Evolutionary conservation across 768 basidiomycete genomes (phyloP).

Genomic region (Trametes gibbosa): DNA sequence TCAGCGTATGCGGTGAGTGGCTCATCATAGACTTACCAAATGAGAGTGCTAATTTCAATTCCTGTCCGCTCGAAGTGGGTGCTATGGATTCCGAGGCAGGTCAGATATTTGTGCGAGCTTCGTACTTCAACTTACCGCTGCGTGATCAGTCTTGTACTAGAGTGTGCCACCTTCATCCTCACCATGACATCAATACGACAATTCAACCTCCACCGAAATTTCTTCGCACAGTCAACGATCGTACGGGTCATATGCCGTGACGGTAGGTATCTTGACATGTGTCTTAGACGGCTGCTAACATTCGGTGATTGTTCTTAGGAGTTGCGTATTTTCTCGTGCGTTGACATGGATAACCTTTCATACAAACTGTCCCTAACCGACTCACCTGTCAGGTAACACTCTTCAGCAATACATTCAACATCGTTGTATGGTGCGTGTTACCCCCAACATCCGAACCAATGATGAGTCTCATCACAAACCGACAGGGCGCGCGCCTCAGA

Average conservation of each 20-base stretch:
- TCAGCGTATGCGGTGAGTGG: slow-evolving; percentile 1
- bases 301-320: background rate
- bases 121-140: background rate
- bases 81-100: slow-evolving; percentile 16
- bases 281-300: no score
- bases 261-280: background rate
- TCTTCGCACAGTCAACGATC: background rate
- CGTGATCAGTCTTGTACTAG: slow-evolving; percentile 5
- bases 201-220: background rate
- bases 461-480: background rate
- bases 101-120: background rate
- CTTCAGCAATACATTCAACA: slow-evolving; percentile 12
- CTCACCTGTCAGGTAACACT: background rate
- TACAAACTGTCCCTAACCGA: background rate
- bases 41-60: background rate
- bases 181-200: slow-evolving; percentile 13
- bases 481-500: slow-evolving; percentile 3
- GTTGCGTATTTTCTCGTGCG: slow-evolving; percentile 9
- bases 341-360: background rate
- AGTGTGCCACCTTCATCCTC: slow-evolving; percentile 9
- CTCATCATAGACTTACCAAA: background rate
- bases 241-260: slow-evolving; percentile 12
- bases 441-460: background rate
- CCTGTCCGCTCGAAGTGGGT: slow-evolving; percentile 7
- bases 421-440: slow-evolving; percentile 8